Conservation (phyloP, 257 asterid genomes). For the Salvia miltiorrhiza region DNA sequence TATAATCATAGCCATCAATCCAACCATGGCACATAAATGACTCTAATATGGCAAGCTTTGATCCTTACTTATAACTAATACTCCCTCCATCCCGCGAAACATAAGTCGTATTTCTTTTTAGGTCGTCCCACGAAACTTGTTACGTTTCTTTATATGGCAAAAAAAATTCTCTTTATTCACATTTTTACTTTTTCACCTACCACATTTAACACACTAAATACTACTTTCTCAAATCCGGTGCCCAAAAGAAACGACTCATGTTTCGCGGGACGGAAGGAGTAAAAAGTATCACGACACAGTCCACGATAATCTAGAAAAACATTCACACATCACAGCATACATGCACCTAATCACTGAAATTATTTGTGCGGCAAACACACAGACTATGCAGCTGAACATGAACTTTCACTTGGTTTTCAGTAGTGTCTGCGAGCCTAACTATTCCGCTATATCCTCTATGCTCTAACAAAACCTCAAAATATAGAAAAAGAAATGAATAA, state of each 20-base stretch:
- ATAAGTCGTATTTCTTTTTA: too few species aligned
- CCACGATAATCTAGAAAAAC: conserved; percentile 1
- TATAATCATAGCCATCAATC: background rate
- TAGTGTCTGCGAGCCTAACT: background rate
- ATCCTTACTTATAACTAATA: background rate
- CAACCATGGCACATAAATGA: conserved; percentile 1
- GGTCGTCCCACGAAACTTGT: too few species aligned
- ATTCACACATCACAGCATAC: background rate
- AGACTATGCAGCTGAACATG: background rate
- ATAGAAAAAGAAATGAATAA: background rate
- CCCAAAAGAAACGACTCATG: too few species aligned
- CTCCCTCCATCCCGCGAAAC: too few species aligned
- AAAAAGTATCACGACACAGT: background rate
- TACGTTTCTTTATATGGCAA: too few species aligned
- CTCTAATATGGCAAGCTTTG: background rate
- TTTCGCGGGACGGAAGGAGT: too few species aligned
- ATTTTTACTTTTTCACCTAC: too few species aligned
- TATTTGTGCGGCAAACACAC: background rate
- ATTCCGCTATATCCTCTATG: background rate
- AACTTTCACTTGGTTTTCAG: background rate
- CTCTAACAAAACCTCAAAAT: background rate
- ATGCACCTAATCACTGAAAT: background rate
- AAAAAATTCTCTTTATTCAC: too few species aligned
- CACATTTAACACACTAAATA: too few species aligned
- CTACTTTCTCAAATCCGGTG: too few species aligned